Evolutionary conservation across 2,329 filamentous ascomycete genomes (phyloP).

Genomic region (Neophaeococcomyces aloes): DNA sequence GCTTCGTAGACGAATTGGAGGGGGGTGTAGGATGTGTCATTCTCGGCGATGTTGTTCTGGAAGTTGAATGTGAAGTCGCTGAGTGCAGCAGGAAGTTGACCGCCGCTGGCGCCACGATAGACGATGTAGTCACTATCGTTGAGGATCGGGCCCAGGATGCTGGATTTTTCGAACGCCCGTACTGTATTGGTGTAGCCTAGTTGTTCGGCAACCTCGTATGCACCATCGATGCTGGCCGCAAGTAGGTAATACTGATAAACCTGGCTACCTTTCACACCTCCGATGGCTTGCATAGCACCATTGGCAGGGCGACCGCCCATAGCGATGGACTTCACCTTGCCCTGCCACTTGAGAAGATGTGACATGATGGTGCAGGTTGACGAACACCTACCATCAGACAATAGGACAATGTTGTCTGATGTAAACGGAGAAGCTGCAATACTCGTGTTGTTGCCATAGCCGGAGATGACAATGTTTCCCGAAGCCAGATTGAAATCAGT

Average conservation of each 20-base stretch:
- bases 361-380: constrained; percentile 51
- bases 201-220: background rate
- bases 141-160: background rate
- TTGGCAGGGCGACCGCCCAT: constrained; percentile 48
- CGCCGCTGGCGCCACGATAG: background rate
- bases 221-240: background rate
- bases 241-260: constrained; percentile 2
- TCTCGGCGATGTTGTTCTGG: constrained; percentile 36
- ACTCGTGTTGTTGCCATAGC: constrained; percentile 24
- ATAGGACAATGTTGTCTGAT: constrained; percentile 28
- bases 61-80: constrained; percentile 32
- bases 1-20: constrained; percentile 52
- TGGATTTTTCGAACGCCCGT: background rate
- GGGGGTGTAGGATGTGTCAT: constrained; percentile 35
- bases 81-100: background rate
- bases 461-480: constrained; percentile 24
- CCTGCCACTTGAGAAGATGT: constrained; percentile 41
- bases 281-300: constrained; percentile 49
- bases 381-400: constrained; percentile 47
- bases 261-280: constrained; percentile 47
- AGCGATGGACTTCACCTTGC: constrained; percentile 44
- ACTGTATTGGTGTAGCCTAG: background rate
- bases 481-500: constrained; percentile 21
- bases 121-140: constrained; percentile 3
- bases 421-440: constrained; percentile 22